Conservation (phyloP, 495 filamentous ascomycete genomes). For the Aspergillus mulundensis region DNA sequence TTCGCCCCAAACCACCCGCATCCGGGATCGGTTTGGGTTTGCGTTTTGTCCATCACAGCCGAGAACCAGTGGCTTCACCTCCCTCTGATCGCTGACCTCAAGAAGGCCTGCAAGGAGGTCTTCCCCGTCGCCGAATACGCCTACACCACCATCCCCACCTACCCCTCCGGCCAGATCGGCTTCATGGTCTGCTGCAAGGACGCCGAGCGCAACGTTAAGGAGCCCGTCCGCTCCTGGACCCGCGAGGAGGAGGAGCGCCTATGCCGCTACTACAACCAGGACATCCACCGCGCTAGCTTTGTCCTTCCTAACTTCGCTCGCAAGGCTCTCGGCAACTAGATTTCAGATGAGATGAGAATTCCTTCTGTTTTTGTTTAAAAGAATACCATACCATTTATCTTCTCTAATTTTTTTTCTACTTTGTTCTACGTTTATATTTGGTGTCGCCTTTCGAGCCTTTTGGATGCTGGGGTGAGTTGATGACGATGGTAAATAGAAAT, state of each 20-base stretch:
- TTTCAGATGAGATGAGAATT: slow-evolving; percentile 9
- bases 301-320: slow-evolving; percentile 89
- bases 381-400: background rate
- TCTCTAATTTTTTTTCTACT: background rate
- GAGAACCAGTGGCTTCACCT: slow-evolving; percentile 99
- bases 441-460: too few relatives aligned
- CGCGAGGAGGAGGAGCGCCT: slow-evolving; percentile 86
- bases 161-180: slow-evolving; percentile 98
- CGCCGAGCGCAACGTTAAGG: slow-evolving; percentile 70
- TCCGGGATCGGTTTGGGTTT: slow-evolving; percentile 34
- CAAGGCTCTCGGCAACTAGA: slow-evolving; percentile 56
- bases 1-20: slow-evolving; percentile 32
- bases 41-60: slow-evolving; percentile 50
- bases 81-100: slow-evolving; percentile 80
- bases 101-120: slow-evolving; percentile 94
- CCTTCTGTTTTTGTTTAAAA: slow-evolving; percentile 9
- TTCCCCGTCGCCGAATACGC: slow-evolving; percentile 98
- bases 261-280: slow-evolving; percentile 92
- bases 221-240: slow-evolving; percentile 73
- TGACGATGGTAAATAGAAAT: background rate
- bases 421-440: background rate
- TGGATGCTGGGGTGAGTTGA: background rate
- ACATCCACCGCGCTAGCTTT: slow-evolving; percentile 92
- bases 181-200: slow-evolving; percentile 99
- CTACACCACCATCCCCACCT: slow-evolving; percentile 99